Evolutionary conservation across 2,329 filamentous ascomycete species (phyloP).

Genomic region (Phyllosticta citrichinensis): DNA sequence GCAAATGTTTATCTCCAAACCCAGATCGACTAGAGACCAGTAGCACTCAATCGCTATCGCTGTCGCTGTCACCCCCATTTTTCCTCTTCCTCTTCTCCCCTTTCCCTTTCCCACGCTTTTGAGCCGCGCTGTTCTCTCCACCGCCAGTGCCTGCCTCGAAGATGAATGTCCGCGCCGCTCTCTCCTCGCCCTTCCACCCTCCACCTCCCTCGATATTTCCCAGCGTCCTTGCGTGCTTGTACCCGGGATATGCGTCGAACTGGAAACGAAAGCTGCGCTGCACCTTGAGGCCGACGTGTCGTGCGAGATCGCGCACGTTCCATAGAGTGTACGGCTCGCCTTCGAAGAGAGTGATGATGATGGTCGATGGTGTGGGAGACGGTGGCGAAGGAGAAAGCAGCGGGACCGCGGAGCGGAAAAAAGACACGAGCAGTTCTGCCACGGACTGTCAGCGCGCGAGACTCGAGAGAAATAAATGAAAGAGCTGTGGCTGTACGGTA

Average conservation of each 20-base stretch:
- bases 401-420: conserved; percentile 35
- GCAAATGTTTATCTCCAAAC: neutral
- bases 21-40: no score
- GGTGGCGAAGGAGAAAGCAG: conserved; percentile 34
- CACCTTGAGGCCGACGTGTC: conserved; percentile 64
- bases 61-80: conserved; percentile 6
- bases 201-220: conserved; percentile 44
- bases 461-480: neutral
- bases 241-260: conserved; percentile 58
- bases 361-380: conserved; percentile 40
- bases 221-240: conserved; percentile 62
- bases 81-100: conserved; percentile 13
- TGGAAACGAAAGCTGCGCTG: conserved; percentile 61
- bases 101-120: conserved; percentile 11
- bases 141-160: conserved; percentile 29
- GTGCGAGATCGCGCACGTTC: conserved; percentile 81
- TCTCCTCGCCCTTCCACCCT: conserved; percentile 40
- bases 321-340: conserved; percentile 90
- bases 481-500: neutral
- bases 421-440: conserved; percentile 35
- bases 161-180: conserved; percentile 36
- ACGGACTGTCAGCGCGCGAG: neutral
- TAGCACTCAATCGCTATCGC: neutral
- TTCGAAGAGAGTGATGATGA: conserved; percentile 85
- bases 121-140: conserved; percentile 12